These are phyloP conservation scores for Exophiala aquamarina DNA, from an alignment of 2,329 filamentous ascomycete genomes.

Conservation along the genomic window DNA sequence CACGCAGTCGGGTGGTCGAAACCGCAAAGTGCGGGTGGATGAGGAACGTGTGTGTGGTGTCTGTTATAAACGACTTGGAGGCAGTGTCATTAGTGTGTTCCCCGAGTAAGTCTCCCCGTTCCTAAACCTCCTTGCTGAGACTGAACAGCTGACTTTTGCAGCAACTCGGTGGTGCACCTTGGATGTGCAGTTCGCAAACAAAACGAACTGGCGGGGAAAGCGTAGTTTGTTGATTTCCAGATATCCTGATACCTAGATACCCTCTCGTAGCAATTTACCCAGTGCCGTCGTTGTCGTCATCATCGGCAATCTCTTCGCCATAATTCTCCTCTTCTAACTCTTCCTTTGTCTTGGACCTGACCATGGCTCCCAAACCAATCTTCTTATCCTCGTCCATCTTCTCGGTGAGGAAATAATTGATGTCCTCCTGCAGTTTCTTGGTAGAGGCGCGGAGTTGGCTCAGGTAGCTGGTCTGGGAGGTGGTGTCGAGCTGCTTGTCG, in stretches of 20 bases:
- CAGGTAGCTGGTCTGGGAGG: slow-evolving; percentile 55
- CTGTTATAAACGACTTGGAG: slow-evolving; percentile 88
- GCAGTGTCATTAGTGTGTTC: slow-evolving; percentile 86
- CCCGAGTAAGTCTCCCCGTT: slow-evolving; percentile 70
- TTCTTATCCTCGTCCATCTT: slow-evolving; percentile 64
- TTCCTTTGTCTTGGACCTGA: slow-evolving; percentile 41
- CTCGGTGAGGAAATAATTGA: slow-evolving; percentile 61
- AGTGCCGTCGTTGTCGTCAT: not conserved
- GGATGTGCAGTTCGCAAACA: slow-evolving; percentile 62
- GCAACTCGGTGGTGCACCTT: slow-evolving; percentile 71
- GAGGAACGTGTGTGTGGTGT: slow-evolving; percentile 90
- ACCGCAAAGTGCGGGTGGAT: slow-evolving; percentile 72
- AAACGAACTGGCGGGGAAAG: slow-evolving; percentile 27
- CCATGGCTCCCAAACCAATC: slow-evolving; percentile 11
- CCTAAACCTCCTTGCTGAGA: not conserved
- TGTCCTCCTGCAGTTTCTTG: slow-evolving; percentile 53
- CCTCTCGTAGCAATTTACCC: slow-evolving; percentile 10
- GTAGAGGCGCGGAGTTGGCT: slow-evolving; percentile 50
- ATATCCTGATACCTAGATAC: slow-evolving; percentile 26
- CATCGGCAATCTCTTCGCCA: slow-evolving; percentile 73
- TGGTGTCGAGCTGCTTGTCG: slow-evolving; percentile 7
- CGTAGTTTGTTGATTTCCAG: slow-evolving; percentile 7
- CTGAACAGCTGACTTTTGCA: slow-evolving; percentile 20
- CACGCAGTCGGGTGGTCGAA: slow-evolving; percentile 52
- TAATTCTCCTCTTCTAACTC: slow-evolving; percentile 64